These are phyloP conservation scores for Cladosporium velox DNA, from an alignment of 2,329 filamentous ascomycete genomes.

Conservation along the genomic window DNA sequence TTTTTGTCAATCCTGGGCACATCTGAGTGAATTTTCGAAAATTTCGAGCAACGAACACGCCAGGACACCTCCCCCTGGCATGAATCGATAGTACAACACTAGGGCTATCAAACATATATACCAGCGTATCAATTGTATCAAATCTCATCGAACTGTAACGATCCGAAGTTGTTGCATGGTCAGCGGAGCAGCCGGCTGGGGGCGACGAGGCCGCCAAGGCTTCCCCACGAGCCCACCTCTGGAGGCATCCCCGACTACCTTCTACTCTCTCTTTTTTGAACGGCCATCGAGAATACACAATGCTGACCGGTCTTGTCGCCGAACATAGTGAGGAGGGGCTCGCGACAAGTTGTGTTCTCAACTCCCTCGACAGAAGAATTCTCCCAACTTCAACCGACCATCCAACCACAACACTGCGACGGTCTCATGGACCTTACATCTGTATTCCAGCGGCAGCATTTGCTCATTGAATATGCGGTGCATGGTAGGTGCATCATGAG, in stretches of 20 bases:
- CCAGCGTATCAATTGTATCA: neutral
- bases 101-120: neutral
- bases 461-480: neutral
- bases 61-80: neutral
- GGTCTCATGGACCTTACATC: neutral
- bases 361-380: neutral
- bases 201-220: neutral
- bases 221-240: neutral
- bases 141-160: neutral
- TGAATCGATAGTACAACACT: neutral
- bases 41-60: neutral
- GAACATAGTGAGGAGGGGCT: neutral
- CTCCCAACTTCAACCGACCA: neutral
- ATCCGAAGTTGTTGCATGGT: neutral
- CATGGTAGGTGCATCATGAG: neutral
- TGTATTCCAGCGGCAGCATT: neutral
- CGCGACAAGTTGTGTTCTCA: neutral
- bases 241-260: neutral
- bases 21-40: neutral
- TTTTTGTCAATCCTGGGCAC: neutral
- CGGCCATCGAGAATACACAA: neutral
- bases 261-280: neutral
- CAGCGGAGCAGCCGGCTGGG: neutral
- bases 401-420: neutral
- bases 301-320: neutral